Conservation (phyloP, 2,329 filamentous ascomycete species). For the Blastomyces emzantsi region DNA sequence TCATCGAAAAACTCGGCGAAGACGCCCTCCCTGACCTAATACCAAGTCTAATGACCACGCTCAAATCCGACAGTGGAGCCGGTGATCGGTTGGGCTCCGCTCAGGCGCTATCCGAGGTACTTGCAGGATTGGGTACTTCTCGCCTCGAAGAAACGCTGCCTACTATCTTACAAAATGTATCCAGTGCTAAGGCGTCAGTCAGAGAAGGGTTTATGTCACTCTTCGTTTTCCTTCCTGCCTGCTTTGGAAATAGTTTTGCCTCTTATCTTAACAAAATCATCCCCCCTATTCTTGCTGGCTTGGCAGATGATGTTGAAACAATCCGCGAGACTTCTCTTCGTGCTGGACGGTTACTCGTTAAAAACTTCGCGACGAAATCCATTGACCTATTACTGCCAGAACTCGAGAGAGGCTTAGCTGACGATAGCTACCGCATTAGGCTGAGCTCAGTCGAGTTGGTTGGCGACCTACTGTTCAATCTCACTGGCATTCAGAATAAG, state of each 20-base stretch:
- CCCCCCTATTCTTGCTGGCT: conserved; percentile 82
- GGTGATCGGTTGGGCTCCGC: conserved; percentile 93
- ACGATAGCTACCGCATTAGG: conserved; percentile 95
- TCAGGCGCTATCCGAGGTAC: conserved; percentile 90
- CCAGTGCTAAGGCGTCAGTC: conserved; percentile 79
- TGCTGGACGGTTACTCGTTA: conserved; percentile 87
- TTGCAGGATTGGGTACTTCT: conserved; percentile 85
- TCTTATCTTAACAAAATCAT: conserved; percentile 94
- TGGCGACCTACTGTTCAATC: conserved; percentile 92
- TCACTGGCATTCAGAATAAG: conserved; percentile 83
- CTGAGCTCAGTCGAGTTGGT: conserved; percentile 97
- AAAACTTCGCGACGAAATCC: conserved; percentile 93
- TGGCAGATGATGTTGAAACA: conserved; percentile 92
- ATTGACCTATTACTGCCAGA: conserved; percentile 92
- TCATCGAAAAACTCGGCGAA: conserved; percentile 97
- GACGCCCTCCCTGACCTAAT: conserved; percentile 96
- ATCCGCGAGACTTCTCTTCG: conserved; percentile 95
- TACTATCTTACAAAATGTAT: conserved; percentile 91
- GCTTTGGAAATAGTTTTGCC: conserved; percentile 97
- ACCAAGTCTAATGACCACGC: conserved; percentile 91
- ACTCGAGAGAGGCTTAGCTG: conserved; percentile 89
- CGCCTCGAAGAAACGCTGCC: conserved; percentile 92
- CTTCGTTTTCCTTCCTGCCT: conserved; percentile 97
- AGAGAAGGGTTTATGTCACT: conserved; percentile 99
- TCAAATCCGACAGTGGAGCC: conserved; percentile 94